A percentile compares a stretch with the other conserved stretches of the same genome.
Evolutionary conservation across 2,329 filamentous ascomycete genomes (phyloP).

Genomic region (Fusarium transvaalense): DNA sequence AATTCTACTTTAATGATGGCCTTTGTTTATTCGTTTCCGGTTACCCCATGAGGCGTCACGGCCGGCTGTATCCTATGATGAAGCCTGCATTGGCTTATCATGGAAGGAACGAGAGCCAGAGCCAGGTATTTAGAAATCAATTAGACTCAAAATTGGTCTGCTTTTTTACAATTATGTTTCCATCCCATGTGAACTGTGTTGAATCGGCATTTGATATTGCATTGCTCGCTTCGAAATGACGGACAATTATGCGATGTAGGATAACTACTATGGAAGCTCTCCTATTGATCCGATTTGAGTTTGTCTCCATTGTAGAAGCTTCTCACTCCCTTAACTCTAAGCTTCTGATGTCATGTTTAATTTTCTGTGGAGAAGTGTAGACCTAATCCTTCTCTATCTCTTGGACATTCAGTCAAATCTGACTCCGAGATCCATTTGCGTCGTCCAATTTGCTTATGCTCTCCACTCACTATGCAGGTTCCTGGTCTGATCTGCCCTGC

Average conservation of each 20-base stretch:
- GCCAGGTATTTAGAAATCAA: slow-evolving; percentile 47
- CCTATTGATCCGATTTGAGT: background rate
- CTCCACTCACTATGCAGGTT: slow-evolving; percentile 30
- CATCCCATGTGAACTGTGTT: background rate
- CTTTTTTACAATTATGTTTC: slow-evolving; percentile 1
- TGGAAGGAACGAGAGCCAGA: slow-evolving; percentile 30
- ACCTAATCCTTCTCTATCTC: background rate
- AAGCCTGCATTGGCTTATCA: slow-evolving; percentile 39
- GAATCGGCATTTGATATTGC: background rate
- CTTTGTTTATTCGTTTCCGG: slow-evolving; percentile 47
- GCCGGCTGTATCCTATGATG: slow-evolving; percentile 41
- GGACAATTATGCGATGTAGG: background rate
- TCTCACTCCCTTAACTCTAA: background rate
- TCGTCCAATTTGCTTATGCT: slow-evolving; percentile 9
- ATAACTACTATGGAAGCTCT: background rate
- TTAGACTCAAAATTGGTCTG: slow-evolving; percentile 39
- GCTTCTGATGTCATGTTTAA: slow-evolving; percentile 5
- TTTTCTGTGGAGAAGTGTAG: slow-evolving; percentile 25
- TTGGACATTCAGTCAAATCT: background rate
- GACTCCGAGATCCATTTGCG: background rate
- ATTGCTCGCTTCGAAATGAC: background rate
- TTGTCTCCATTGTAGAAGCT: background rate
- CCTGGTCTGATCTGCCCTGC: slow-evolving; percentile 34
- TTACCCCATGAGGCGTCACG: slow-evolving; percentile 48
- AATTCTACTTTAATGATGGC: slow-evolving; percentile 48